Conservation (phyloP, 2,329 filamentous ascomycete genomes). For the Trichoderma endophyticum region DNA sequence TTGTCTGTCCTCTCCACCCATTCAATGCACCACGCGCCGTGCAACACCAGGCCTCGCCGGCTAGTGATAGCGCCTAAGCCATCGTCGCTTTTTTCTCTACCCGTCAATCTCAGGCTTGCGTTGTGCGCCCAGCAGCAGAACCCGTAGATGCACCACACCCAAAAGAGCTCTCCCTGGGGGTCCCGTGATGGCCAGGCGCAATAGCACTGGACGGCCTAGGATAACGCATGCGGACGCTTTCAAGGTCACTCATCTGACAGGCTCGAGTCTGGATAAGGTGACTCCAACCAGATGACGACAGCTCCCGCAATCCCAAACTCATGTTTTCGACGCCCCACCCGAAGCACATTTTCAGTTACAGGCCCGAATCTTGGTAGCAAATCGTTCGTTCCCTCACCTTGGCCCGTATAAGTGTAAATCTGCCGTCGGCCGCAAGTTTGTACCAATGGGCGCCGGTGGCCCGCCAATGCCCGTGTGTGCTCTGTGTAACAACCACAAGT, state of each 20-base stretch:
- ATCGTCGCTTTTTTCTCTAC: neutral
- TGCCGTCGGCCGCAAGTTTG: slow-evolving; percentile 1
- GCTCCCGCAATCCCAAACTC: neutral
- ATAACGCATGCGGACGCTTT: neutral
- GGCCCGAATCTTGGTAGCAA: neutral
- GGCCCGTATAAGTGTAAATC: neutral
- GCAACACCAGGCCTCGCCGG: neutral
- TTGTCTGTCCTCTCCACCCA: neutral
- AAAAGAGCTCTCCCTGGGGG: neutral
- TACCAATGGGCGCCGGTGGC: neutral
- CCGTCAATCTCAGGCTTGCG: neutral
- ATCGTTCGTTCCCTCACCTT: neutral
- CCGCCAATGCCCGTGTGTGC: neutral
- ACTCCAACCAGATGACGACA: neutral
- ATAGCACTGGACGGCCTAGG: neutral
- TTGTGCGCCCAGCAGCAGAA: neutral
- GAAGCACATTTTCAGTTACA: neutral
- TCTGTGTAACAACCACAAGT: slow-evolving; percentile 1
- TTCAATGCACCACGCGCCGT: slow-evolving; percentile 9
- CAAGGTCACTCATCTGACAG: slow-evolving; percentile 1
- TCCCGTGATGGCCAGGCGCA: slow-evolving; percentile 6
- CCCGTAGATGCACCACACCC: slow-evolving; percentile 3
- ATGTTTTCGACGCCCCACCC: neutral
- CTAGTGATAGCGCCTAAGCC: neutral
- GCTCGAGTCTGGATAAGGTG: neutral